Evolutionary conservation across 495 filamentous ascomycete species (phyloP).

Genomic region (Trichoderma asperelloides): DNA sequence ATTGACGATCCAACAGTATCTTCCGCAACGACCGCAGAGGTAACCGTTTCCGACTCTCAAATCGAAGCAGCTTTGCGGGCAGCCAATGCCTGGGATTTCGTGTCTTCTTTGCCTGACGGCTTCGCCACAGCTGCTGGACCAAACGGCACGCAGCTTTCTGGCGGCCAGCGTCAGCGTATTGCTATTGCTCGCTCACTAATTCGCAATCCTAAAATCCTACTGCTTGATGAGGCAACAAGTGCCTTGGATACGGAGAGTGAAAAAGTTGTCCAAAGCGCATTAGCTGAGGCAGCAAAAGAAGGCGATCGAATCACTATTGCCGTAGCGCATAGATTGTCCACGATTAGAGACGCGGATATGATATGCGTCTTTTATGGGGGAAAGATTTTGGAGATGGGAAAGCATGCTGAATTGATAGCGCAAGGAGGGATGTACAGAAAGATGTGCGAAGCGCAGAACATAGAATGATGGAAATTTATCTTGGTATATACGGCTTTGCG

Average conservation of each 20-base stretch:
- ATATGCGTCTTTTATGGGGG: constrained; percentile 12
- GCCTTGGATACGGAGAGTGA: constrained; percentile 48
- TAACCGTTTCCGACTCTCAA: constrained; percentile 26
- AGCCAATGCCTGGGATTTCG: constrained; percentile 31
- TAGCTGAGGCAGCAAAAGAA: constrained; percentile 23
- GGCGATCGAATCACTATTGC: constrained; percentile 9
- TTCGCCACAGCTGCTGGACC: constrained; percentile 45
- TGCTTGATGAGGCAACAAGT: constrained; percentile 70
- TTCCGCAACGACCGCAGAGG: neutral
- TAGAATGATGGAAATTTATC: constrained; percentile 3
- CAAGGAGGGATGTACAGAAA: constrained; percentile 9
- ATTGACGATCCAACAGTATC: constrained; percentile 14
- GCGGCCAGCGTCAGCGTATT: constrained; percentile 56
- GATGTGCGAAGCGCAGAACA: constrained; percentile 12
- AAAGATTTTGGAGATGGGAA: constrained; percentile 7
- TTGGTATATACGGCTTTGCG: neutral
- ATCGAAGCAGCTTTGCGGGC: constrained; percentile 19
- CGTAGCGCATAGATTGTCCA: constrained; percentile 10
- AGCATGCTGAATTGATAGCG: constrained; percentile 9
- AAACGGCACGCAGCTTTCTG: constrained; percentile 50
- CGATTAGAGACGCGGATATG: constrained; percentile 8
- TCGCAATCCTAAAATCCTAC: constrained; percentile 57
- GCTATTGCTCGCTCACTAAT: constrained; percentile 57
- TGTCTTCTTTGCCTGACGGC: constrained; percentile 41
- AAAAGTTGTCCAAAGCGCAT: constrained; percentile 25